These are phyloP conservation scores for Amphirosellinia nigrospora DNA, from an alignment of 495 filamentous ascomycete genomes.

Conservation along the genomic window DNA sequence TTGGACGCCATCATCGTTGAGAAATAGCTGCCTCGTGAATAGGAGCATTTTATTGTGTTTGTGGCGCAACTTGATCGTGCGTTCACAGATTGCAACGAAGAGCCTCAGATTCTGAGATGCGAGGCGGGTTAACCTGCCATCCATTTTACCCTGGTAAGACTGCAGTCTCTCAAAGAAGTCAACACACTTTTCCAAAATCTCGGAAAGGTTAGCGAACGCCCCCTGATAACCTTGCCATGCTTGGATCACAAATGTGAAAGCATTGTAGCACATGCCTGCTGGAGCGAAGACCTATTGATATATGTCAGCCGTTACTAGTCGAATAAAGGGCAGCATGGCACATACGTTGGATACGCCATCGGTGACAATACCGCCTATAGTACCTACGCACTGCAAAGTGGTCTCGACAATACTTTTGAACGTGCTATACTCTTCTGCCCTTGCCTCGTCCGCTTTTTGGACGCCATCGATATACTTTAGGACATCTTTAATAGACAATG, in stretches of 20 bases:
- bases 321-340: not conserved
- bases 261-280: slow-evolving; percentile 49
- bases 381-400: slow-evolving; percentile 47
- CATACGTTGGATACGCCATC: slow-evolving; percentile 43
- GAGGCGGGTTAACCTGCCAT: slow-evolving; percentile 44
- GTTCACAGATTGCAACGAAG: slow-evolving; percentile 50
- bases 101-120: slow-evolving; percentile 49
- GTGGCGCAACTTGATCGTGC: slow-evolving; percentile 45
- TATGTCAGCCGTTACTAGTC: slow-evolving; percentile 20
- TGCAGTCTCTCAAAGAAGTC: slow-evolving; percentile 46
- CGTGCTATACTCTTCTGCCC: slow-evolving; percentile 37
- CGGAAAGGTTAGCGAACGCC: slow-evolving; percentile 45
- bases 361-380: slow-evolving; percentile 44
- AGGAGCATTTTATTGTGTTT: slow-evolving; percentile 39
- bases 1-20: slow-evolving; percentile 46
- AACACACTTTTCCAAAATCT: slow-evolving; percentile 44
- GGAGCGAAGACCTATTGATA: slow-evolving; percentile 44
- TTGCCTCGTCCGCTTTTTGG: slow-evolving; percentile 35
- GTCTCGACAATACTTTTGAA: slow-evolving; percentile 38
- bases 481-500: slow-evolving; percentile 43
- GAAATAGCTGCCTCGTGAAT: slow-evolving; percentile 47
- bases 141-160: slow-evolving; percentile 47
- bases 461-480: slow-evolving; percentile 40
- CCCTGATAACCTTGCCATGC: slow-evolving; percentile 52
- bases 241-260: slow-evolving; percentile 45